Percentiles rank a stretch among this genome's conserved stretches.
Evolutionary conservation across 139 green algal genomes (phyloP).

Genomic region (Dunaliella primolecta): DNA sequence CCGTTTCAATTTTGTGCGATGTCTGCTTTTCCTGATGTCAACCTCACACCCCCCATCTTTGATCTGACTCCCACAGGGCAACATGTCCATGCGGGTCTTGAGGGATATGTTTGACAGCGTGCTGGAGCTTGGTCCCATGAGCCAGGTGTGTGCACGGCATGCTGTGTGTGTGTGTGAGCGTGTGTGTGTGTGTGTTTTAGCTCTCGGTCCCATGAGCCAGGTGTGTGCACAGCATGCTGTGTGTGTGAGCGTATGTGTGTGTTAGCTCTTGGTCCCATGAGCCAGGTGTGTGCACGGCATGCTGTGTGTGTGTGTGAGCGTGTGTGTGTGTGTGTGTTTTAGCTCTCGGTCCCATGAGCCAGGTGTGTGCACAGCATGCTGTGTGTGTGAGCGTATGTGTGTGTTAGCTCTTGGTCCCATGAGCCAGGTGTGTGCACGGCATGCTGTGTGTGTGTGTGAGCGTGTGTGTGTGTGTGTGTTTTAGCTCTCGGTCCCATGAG

Average conservation of each 20-base stretch:
- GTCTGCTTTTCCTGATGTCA: too few relatives aligned
- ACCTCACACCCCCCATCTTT: too few relatives aligned
- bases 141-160: constrained; percentile 36
- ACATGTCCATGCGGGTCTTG: constrained; percentile 94
- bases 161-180: constrained; percentile 4
- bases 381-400: too few relatives aligned
- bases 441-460: not conserved
- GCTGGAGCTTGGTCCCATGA: constrained; percentile 93
- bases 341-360: not conserved
- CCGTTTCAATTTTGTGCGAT: too few relatives aligned
- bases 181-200: not conserved
- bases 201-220: too few relatives aligned
- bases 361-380: too few relatives aligned
- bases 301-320: not conserved
- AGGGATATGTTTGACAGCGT: constrained; percentile 96
- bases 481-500: constrained; percentile 93
- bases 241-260: too few relatives aligned
- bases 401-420: too few relatives aligned
- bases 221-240: too few relatives aligned
- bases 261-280: too few relatives aligned
- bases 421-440: not conserved
- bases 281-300: too few relatives aligned
- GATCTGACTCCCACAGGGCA: too few relatives aligned
- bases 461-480: constrained; percentile 87
- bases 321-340: not conserved